A percentile compares a stretch with the other conserved stretches of the same genome.
These are phyloP conservation scores for Angophora floribunda DNA, from an alignment of 345 rosid genomes.

Conservation along the genomic window DNA sequence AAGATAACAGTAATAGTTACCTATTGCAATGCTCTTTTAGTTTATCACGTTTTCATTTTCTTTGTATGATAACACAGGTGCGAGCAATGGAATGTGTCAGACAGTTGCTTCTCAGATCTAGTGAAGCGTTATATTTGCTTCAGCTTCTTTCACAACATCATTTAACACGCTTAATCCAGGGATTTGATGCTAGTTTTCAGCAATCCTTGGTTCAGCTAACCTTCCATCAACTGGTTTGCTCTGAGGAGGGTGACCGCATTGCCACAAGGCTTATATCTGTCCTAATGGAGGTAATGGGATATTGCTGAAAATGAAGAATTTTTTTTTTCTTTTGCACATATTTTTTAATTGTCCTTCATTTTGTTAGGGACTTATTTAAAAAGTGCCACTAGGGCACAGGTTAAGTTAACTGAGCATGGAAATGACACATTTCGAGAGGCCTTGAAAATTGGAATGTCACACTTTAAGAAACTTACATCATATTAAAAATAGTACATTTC, in stretches of 20 bases:
- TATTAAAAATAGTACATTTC: not conserved
- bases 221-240: slow-evolving; percentile 87
- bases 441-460: not conserved
- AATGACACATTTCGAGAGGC: not conserved
- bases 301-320: not conserved
- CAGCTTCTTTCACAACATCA: slow-evolving; percentile 91
- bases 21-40: not conserved
- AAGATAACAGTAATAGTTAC: not conserved
- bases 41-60: not conserved
- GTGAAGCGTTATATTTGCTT: slow-evolving; percentile 89
- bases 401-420: not conserved
- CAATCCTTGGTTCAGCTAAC: slow-evolving; percentile 72
- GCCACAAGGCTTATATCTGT: slow-evolving; percentile 86
- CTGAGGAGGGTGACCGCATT: slow-evolving; percentile 89
- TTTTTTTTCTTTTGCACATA: not conserved
- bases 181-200: slow-evolving; percentile 52
- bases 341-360: not conserved
- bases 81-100: slow-evolving; percentile 96
- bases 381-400: not conserved
- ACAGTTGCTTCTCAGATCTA: slow-evolving; percentile 93
- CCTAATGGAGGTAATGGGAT: slow-evolving; percentile 69
- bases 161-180: slow-evolving; percentile 74
- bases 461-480: not conserved
- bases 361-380: not conserved
- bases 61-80: slow-evolving; percentile 33